Conservation (phyloP, 371 early-diverging fungal species). For the Syncephalis fuscata region DNA sequence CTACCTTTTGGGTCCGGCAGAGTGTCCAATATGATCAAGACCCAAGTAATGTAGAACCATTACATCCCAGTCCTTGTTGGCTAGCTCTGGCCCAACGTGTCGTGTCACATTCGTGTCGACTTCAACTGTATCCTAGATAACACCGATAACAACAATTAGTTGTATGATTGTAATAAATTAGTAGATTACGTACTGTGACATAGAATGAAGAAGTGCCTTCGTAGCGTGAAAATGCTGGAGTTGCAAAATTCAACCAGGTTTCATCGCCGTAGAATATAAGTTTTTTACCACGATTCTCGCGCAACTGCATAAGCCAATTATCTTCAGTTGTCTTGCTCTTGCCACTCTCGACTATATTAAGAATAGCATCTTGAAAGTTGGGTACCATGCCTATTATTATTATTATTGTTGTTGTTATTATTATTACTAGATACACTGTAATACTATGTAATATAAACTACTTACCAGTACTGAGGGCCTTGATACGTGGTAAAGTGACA, state of each 20-base stretch:
- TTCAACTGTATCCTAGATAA: conserved; percentile 45
- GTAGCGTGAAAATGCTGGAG: conserved; percentile 30
- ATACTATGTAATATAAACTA: too few species aligned
- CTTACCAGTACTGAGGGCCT: conserved; percentile 86
- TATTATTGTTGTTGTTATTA: too few species aligned
- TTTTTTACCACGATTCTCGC: conserved; percentile 23
- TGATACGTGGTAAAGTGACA: conserved; percentile 87
- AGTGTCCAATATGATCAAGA: conserved; percentile 89
- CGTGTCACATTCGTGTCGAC: conserved; percentile 68
- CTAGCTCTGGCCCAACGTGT: conserved; percentile 46
- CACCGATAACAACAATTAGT: not conserved
- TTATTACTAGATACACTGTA: too few species aligned
- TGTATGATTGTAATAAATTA: not conserved
- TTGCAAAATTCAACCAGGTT: conserved; percentile 82
- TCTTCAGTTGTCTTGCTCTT: conserved; percentile 50
- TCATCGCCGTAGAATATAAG: conserved; percentile 91
- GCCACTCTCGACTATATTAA: conserved; percentile 73
- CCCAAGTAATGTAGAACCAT: conserved; percentile 86
- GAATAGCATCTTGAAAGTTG: conserved; percentile 40
- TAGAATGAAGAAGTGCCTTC: conserved; percentile 72
- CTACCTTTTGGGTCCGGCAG: conserved; percentile 61
- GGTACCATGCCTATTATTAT: conserved; percentile 16
- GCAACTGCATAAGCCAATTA: conserved; percentile 54
- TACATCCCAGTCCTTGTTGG: conserved; percentile 56
- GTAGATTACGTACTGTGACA: conserved; percentile 38